Percentiles rank a stretch among this genome's conserved stretches.
Conservation (phyloP, 371 early-diverging fungal species). For the Polyrhizophydium stewartii region DNA sequence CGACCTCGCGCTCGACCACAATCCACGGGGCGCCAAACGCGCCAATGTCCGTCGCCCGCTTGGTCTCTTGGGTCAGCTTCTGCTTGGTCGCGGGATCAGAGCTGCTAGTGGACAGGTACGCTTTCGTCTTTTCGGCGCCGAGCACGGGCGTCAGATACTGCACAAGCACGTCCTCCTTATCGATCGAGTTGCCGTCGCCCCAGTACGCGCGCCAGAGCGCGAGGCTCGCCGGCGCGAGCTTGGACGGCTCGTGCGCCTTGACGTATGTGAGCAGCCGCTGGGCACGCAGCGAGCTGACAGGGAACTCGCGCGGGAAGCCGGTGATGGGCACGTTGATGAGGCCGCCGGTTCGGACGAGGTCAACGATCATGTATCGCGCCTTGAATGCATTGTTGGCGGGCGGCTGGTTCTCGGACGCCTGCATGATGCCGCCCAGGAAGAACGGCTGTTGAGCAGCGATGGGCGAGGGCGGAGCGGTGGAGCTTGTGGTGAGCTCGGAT, state of each 20-base stretch:
- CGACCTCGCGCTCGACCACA: neutral
- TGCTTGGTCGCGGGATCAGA: neutral
- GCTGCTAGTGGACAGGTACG: neutral
- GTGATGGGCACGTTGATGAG: slow-evolving; percentile 5
- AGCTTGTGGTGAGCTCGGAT: neutral
- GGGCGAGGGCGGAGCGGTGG: neutral
- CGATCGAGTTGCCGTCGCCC: neutral
- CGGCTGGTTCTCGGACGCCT: slow-evolving; percentile 12
- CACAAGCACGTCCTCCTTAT: neutral
- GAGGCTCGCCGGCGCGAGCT: neutral
- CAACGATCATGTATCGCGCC: slow-evolving; percentile 22
- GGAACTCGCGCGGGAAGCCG: slow-evolving; percentile 4
- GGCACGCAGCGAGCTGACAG: slow-evolving; percentile 6
- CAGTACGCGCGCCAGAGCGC: slow-evolving; percentile 8
- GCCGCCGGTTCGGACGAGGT: slow-evolving; percentile 3
- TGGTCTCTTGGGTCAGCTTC: neutral
- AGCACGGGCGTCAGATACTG: slow-evolving; percentile 1
- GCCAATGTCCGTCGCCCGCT: slow-evolving; percentile 1
- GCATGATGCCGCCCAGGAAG: slow-evolving; percentile 33
- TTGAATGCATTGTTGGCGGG: slow-evolving; percentile 29
- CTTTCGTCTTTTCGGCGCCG: neutral
- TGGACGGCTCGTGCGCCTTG: neutral
- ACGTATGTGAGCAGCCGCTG: slow-evolving; percentile 8
- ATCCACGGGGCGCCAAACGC: slow-evolving; percentile 11
- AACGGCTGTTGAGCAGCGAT: no score